phyloP scores from a whole-genome alignment of 768 basidiomycete genomes.

The Leccinum subtestaceum region DNA sequence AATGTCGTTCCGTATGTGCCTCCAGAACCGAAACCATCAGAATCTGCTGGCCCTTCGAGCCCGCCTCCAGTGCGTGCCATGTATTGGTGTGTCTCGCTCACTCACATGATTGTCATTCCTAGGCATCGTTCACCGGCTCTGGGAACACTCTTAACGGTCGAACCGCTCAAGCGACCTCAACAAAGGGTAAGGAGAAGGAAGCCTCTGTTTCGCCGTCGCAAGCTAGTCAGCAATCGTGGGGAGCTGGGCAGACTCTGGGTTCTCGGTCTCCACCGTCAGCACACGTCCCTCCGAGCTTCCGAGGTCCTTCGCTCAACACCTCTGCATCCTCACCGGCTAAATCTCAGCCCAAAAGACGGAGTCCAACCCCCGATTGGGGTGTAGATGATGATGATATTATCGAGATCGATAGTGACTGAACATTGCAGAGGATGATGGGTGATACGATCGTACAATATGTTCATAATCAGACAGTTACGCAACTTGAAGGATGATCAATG shows the following conservation, averaged over 20 bases:
- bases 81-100: neutral
- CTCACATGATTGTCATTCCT: neutral
- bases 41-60: conserved; percentile 28
- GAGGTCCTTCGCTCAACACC: conserved; percentile 45
- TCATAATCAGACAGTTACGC: conserved; percentile 3
- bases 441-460: conserved; percentile 8
- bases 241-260: conserved; percentile 52
- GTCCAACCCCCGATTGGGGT: conserved; percentile 78
- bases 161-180: conserved; percentile 33
- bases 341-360: conserved; percentile 42
- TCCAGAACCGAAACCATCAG: conserved; percentile 35
- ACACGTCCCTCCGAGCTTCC: conserved; percentile 33
- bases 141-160: conserved; percentile 69
- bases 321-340: conserved; percentile 45
- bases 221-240: conserved; percentile 36
- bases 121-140: conserved; percentile 58
- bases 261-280: conserved; percentile 20
- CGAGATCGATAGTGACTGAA: conserved; percentile 78
- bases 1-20: conserved; percentile 69
- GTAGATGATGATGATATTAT: conserved; percentile 85
- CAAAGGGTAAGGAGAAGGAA: conserved; percentile 55
- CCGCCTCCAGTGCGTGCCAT: conserved; percentile 29
- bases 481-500: neutral
- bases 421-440: neutral
- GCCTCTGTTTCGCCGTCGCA: conserved; percentile 34